Evolutionary conservation across 2,329 filamentous ascomycete species (phyloP).

Genomic region (Aspergillus sergii): DNA sequence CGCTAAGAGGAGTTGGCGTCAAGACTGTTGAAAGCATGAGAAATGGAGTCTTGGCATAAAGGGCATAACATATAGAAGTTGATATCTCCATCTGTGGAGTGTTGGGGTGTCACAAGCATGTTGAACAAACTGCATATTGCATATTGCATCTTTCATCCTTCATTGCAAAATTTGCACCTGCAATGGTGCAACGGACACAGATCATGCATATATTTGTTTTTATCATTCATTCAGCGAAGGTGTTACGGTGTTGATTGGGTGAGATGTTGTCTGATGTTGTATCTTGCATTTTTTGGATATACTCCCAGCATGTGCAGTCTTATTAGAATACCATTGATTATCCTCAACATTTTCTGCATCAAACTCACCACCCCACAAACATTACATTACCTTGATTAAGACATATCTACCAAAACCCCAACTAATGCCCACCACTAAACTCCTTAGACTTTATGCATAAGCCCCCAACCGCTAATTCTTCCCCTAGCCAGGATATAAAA

Average conservation of each 20-base stretch:
- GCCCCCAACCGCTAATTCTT: constrained; percentile 27
- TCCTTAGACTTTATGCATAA: constrained; percentile 24
- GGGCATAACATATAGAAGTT: constrained; percentile 9
- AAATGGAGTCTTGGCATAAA: constrained; percentile 43
- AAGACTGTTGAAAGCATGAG: constrained; percentile 53
- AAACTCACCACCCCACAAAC: background rate
- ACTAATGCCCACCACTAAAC: background rate
- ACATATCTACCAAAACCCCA: background rate
- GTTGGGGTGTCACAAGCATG: background rate
- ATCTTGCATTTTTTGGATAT: background rate
- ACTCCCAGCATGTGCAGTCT: background rate
- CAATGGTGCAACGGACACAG: background rate
- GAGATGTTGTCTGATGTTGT: background rate
- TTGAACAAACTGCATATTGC: constrained; percentile 6
- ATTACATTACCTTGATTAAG: background rate
- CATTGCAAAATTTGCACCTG: background rate
- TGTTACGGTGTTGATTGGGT: constrained; percentile 11
- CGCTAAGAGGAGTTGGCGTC: constrained; percentile 47
- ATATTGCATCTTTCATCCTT: constrained; percentile 1
- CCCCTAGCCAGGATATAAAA: constrained; percentile 29
- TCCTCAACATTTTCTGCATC: background rate
- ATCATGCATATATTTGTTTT: constrained; percentile 3
- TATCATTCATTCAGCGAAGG: constrained; percentile 29
- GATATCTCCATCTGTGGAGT: constrained; percentile 14
- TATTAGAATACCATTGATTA: background rate